phyloP scores from a whole-genome alignment of 2,329 filamentous ascomycete genomes.

The Calonectria honghensis region DNA sequence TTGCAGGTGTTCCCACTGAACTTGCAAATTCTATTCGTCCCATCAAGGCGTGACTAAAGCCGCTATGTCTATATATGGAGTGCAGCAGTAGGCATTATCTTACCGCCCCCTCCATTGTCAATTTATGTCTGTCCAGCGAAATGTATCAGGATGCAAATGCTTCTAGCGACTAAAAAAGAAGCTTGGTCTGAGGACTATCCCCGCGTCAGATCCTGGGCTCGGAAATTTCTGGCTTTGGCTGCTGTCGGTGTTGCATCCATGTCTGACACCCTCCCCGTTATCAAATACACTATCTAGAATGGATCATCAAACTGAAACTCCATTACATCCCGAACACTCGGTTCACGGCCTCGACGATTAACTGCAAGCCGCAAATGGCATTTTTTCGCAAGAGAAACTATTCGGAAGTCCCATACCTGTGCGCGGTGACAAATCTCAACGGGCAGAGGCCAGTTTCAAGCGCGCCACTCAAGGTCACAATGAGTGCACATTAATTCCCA shows the following conservation, averaged over 20 bases:
- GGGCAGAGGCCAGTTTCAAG: not conserved
- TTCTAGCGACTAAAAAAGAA: not conserved
- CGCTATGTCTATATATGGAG: not conserved
- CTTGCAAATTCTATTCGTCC: not conserved
- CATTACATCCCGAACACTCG: conserved; percentile 27
- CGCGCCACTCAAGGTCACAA: not conserved
- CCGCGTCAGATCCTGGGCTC: not conserved
- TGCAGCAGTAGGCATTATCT: not conserved
- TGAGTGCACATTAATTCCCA: not conserved
- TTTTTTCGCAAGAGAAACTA: not conserved
- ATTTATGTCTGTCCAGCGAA: not conserved
- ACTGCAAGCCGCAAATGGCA: not conserved
- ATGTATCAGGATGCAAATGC: not conserved
- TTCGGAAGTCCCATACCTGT: not conserved
- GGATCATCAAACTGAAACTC: conserved; percentile 27
- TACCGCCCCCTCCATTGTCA: not conserved
- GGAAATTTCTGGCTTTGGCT: not conserved
- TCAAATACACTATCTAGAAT: not conserved
- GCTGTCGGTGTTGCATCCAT: conserved; percentile 31
- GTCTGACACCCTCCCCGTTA: conserved; percentile 16
- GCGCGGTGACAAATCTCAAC: not conserved
- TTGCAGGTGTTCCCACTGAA: not conserved
- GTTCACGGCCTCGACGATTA: not conserved
- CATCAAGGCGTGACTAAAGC: not conserved
- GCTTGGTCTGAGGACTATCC: not conserved